Evolutionary conservation across 2,329 filamentous ascomycete species (phyloP), one percentile per base, ranked within the genome.

Genomic region (Triangularia verruculosa): DNA sequence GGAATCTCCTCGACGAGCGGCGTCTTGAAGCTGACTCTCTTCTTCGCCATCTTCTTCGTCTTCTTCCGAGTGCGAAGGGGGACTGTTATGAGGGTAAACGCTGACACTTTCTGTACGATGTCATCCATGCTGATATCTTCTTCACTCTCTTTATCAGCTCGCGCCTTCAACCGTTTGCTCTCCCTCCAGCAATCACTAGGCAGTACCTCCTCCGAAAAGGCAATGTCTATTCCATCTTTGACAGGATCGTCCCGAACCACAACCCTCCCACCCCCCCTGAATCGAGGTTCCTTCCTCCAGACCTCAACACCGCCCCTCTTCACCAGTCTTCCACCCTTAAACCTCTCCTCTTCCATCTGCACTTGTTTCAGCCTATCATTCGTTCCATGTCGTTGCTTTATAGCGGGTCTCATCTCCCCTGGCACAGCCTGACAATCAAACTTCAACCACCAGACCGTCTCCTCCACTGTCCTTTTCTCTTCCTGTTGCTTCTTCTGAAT

Each of bases 171-270:
- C 15, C 32, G n/a, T 32, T 28, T 32, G 24, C 20, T 22, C 20
- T 30, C 64, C 39, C 58, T 57, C 61, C 64, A 61, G 20, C 15
- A 12, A 39, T 65, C 64, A 13, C 64, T 58, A 9, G 32, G 25
- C 56, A 58, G 30, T 1, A 25, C 22, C 4, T 54, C 7, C 25
- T 27, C 22, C 12, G 2, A 7, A 27, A 54, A 27, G 2, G 51
- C 51, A 6, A 54, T 4, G 2, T 28, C 51, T 11, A 4, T 12
- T 9, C 24, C 51, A 54, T 54, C 12, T 20, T 12, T 54, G 7
- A 27, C 25, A 27, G 51, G 51, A 17, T 54, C 51, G 17, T 54
- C 51, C 11, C 25, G 22, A 9, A 27, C 15, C 20, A 25, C 51
- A 2, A 54, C 25, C 12, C 12, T 25, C 4, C 51, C 51, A 54